Conservation (phyloP, 2,329 filamentous ascomycete genomes). For the Penicillium sp. region DNA sequence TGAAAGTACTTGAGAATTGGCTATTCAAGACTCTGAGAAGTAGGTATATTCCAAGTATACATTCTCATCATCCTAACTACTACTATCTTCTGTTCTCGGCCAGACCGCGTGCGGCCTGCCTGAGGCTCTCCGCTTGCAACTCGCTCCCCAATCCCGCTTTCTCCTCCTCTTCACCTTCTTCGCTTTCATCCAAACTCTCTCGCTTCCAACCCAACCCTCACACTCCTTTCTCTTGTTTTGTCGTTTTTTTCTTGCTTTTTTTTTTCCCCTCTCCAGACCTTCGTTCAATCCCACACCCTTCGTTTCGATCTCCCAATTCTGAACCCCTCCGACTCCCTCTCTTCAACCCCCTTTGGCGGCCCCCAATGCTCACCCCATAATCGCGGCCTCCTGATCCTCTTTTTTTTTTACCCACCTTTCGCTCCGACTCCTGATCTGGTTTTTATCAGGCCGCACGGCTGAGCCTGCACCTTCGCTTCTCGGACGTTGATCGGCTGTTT, state of each 20-base stretch:
- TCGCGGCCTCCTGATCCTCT: slow-evolving; percentile 30
- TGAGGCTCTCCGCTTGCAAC: slow-evolving; percentile 32
- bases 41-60: slow-evolving; percentile 14
- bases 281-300: slow-evolving; percentile 22
- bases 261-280: slow-evolving; percentile 22
- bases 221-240: slow-evolving; percentile 20
- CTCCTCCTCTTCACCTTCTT: slow-evolving; percentile 20
- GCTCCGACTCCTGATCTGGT: slow-evolving; percentile 30
- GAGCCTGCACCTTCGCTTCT: slow-evolving; percentile 34
- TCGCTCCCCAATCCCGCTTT: slow-evolving; percentile 21
- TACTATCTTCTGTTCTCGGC: slow-evolving; percentile 24
- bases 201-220: slow-evolving; percentile 19
- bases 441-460: slow-evolving; percentile 32
- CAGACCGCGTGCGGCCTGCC: slow-evolving; percentile 33
- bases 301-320: slow-evolving; percentile 10
- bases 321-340: slow-evolving; percentile 1
- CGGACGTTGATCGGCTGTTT: slow-evolving; percentile 24
- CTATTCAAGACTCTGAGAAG: neutral
- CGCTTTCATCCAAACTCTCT: slow-evolving; percentile 24
- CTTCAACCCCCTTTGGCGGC: slow-evolving; percentile 18
- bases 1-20: neutral
- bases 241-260: slow-evolving; percentile 23
- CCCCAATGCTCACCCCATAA: slow-evolving; percentile 19
- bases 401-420: slow-evolving; percentile 16
- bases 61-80: slow-evolving; percentile 11